These are phyloP conservation scores for Raphidocelis subcapitata DNA, from an alignment of 139 green algal genomes.

Conservation along the genomic window DNA sequence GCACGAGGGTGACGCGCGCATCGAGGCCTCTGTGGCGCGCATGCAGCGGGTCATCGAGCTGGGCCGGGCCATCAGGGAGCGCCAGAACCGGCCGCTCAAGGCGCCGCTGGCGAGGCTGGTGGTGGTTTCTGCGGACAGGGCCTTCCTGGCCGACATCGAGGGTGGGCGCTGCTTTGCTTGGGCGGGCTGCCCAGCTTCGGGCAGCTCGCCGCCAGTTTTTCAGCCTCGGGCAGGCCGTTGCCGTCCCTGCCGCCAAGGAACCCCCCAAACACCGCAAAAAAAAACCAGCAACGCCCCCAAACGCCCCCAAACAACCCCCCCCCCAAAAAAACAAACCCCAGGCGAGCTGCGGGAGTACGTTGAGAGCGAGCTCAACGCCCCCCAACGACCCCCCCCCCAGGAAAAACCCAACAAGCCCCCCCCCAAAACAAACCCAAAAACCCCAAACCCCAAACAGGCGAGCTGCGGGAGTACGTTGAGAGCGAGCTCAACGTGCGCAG, in stretches of 20 bases:
- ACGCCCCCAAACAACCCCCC: too few species aligned
- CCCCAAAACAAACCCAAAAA: too few species aligned
- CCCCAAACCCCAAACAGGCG: too few species aligned
- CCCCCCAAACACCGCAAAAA: too few species aligned
- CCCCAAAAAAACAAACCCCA: too few species aligned
- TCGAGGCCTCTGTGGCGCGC: constrained; percentile 76
- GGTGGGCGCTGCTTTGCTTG: constrained; percentile 34
- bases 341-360: too few species aligned
- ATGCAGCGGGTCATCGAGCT: constrained; percentile 91
- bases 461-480: constrained; percentile 86
- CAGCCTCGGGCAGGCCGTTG: not conserved
- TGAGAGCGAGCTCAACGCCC: too few species aligned
- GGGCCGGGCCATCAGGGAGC: constrained; percentile 82
- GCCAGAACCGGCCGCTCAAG: constrained; percentile 81
- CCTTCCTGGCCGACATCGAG: constrained; percentile 84
- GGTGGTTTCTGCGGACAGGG: constrained; percentile 82
- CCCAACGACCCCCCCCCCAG: too few species aligned
- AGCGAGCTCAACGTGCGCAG: constrained; percentile 89
- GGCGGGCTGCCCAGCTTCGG: not conserved
- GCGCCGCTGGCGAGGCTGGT: constrained; percentile 74
- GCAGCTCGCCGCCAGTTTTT: not conserved
- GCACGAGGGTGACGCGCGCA: constrained; percentile 54
- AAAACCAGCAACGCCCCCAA: too few species aligned
- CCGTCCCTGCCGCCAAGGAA: not conserved
- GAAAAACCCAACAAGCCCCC: too few species aligned